phyloP scores from a whole-genome alignment of 176 grass and related monocot genomes.

The Chrysopogon serrulatus region DNA sequence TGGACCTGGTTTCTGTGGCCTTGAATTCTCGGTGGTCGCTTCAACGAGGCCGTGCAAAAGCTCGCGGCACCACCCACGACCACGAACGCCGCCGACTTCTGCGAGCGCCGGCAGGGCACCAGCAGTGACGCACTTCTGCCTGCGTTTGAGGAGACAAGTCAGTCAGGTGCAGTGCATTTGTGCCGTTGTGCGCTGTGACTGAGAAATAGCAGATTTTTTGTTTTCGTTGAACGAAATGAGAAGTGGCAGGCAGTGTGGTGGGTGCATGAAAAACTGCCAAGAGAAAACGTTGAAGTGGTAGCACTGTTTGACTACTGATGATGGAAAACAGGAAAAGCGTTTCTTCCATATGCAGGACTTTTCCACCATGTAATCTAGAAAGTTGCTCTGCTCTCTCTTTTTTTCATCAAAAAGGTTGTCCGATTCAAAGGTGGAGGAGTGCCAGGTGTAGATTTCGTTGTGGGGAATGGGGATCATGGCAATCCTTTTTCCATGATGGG shows the following conservation, averaged over 20 bases:
- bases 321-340: too few relatives aligned
- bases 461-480: background rate
- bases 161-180: background rate
- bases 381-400: background rate
- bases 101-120: background rate
- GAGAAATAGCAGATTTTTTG: background rate
- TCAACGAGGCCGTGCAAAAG: background rate
- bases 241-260: background rate
- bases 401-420: background rate
- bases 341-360: background rate
- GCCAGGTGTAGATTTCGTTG: background rate
- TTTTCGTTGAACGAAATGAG: background rate
- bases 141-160: slow-evolving; percentile 10
- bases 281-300: background rate
- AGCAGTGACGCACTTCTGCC: background rate
- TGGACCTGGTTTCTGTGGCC: slow-evolving; percentile 13
- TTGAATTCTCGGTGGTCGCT: background rate
- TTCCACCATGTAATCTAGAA: background rate
- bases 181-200: background rate
- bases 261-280: background rate
- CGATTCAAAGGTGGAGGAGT: slow-evolving; percentile 8
- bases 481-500: background rate
- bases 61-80: background rate
- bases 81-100: background rate
- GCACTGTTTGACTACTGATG: slow-evolving; percentile 7